A percentile compares a stretch with the other conserved stretches of the same genome.
These are phyloP conservation scores for Ogataea minuta DNA, from an alignment of 805 yeast genomes.

Conservation along the genomic window DNA sequence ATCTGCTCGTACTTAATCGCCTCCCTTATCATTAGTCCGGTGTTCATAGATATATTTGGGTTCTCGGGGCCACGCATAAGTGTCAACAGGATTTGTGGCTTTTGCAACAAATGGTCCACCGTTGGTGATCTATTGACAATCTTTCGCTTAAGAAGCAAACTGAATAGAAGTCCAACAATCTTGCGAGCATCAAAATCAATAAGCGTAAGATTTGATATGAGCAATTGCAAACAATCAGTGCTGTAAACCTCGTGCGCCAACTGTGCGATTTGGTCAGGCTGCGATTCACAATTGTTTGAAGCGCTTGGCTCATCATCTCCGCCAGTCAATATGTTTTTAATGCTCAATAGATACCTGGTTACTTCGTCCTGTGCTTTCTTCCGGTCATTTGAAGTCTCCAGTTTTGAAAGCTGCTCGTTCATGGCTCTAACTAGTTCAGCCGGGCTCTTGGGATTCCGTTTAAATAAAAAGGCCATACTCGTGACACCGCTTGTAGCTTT, in stretches of 20 bases:
- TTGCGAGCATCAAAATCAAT: slow-evolving; percentile 90
- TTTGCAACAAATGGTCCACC: slow-evolving; percentile 71
- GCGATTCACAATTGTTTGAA: slow-evolving; percentile 32
- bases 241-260: slow-evolving; percentile 78
- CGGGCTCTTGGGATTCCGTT: slow-evolving; percentile 87
- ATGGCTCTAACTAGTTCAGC: slow-evolving; percentile 75
- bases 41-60: slow-evolving; percentile 67
- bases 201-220: slow-evolving; percentile 57
- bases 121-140: slow-evolving; percentile 79
- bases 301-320: slow-evolving; percentile 51
- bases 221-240: slow-evolving; percentile 62
- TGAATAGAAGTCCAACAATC: slow-evolving; percentile 71
- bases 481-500: too few species aligned
- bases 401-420: slow-evolving; percentile 67
- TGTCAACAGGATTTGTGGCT: slow-evolving; percentile 61
- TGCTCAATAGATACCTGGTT: slow-evolving; percentile 58
- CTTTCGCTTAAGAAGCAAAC: slow-evolving; percentile 74
- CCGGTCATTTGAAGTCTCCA: slow-evolving; percentile 45
- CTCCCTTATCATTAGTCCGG: slow-evolving; percentile 80
- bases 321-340: slow-evolving; percentile 53
- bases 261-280: slow-evolving; percentile 71
- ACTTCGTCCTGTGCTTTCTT: slow-evolving; percentile 68
- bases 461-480: slow-evolving; percentile 83
- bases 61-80: slow-evolving; percentile 73
- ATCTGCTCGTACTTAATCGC: slow-evolving; percentile 77